Percentiles rank a stretch among this genome's conserved stretches.
Evolutionary conservation across 1,284 basidiomycete genomes (phyloP).

Genomic region (Inonotus obliquus): DNA sequence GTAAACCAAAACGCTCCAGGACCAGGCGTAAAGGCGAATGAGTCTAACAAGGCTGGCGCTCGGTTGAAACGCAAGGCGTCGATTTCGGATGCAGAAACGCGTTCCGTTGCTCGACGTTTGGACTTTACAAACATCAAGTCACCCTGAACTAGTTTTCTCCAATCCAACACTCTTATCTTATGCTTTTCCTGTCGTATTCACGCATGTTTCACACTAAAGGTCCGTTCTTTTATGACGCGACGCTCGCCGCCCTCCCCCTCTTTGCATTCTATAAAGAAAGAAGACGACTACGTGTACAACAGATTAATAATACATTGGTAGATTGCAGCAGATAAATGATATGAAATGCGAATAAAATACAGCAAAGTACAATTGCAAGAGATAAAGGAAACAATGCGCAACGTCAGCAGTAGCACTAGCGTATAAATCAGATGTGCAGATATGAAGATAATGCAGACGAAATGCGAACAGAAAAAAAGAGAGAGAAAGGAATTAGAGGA

Average conservation of each 20-base stretch:
- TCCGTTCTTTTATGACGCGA: slow-evolving; percentile 3
- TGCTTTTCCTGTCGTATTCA: background rate
- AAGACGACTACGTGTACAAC: slow-evolving; percentile 12
- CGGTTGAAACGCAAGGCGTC: slow-evolving; percentile 45
- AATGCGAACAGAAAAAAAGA: background rate
- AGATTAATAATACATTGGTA: background rate
- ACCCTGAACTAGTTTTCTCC: background rate
- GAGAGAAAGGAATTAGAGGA: background rate
- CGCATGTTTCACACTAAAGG: slow-evolving; percentile 6
- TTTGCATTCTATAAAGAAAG: background rate
- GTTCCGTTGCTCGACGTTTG: slow-evolving; percentile 42
- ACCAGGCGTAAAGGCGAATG: slow-evolving; percentile 31
- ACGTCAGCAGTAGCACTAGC: background rate
- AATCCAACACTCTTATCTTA: background rate
- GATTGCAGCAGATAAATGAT: background rate
- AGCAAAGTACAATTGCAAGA: background rate
- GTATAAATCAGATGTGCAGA: background rate
- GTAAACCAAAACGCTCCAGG: slow-evolving; percentile 39
- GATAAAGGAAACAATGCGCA: background rate
- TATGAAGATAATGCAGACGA: background rate
- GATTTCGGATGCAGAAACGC: slow-evolving; percentile 33
- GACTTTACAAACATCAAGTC: slow-evolving; percentile 36
- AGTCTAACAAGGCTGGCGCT: slow-evolving; percentile 29
- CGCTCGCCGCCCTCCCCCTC: background rate
- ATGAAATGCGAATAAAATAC: background rate